Base-by-base conservation (phyloP, 78 protist genomes). In the Dictyostelium intermedium region DNA sequence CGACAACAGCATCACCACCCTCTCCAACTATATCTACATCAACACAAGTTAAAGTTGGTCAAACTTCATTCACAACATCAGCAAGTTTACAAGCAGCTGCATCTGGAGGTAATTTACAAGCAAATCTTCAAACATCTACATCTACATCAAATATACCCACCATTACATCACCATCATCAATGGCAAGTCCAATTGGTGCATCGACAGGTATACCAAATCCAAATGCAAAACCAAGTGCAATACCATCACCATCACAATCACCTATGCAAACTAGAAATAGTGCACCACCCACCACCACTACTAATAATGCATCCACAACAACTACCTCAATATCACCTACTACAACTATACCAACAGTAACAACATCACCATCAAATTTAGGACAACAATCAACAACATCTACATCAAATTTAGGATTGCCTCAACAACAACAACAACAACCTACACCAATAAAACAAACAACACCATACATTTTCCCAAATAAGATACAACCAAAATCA, bases 231-330 rank as follows among this genome's bases (percentile, higher is more conserved):
- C 82, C 82, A n/a, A 2, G 53, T n/a, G 7, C 60, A 79, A 8
- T 25, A 11, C 79, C 79, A 72, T 72, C 82, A 84, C 91, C 45
- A 18, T 41, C 50, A 45, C 91, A 35, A 84, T 72, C 79, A 84
- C 91, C 81, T 9, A 30, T 77, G 20, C 83, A 41, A 77, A 30
- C 83, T 39, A 77, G 83, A 77, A 72, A 72, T 72, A 27, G 20
- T 6, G 4, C 79, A 27, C 5, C 79, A 13, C 77, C 77, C 8
- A 61, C 32, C 10, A 61, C 0, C 4, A 70, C 20, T 13, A 70
- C 9, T 45, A 45, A 45, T 45, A n/a, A n/a, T n/a, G n/a, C n/a
- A n/a, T n/a, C n/a, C n/a, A n/a, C n/a, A n/a, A n/a, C n/a, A n/a
- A n/a, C n/a, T 41, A 60, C 69, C 6, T 16, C 69, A 0, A 60